Evolutionary conservation across 306 rosid genomes (phyloP), one percentile per base, ranked within the genome.

Genomic region (Inga oerstediana): DNA sequence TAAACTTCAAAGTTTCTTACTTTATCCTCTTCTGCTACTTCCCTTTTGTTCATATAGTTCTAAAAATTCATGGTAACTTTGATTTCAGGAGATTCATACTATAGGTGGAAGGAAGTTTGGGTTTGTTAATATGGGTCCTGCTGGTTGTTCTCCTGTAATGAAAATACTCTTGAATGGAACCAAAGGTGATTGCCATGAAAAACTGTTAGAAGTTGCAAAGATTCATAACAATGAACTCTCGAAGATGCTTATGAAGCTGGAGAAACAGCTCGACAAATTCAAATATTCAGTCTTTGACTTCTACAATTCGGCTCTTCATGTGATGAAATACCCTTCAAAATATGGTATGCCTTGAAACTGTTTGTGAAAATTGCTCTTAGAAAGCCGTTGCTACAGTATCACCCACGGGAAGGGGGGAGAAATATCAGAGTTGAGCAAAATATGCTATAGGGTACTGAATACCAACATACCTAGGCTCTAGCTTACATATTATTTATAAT

Each of bases 41-140:
- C 44, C 65, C 27, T 3, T 10, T 24, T 24, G 17, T 24, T 52
- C 32, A 52, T 4, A 10, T 1, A 14, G 45, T 65, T 35, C 8
- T 17, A 9, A 52, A 22, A 35, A 41, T 11, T 78, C 7, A 14
- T 13, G 0, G 12, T 69, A 8, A 15, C 37, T 56, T 66, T n/a
- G 27, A 86, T 74, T 66, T 30, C 27, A 86, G 92, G 93, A 82
- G 84, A 86, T 91, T 46, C 81, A 91, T 72, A 72, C 76, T 39
- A 19, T 49, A 35, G 92, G 93, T 17, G 92, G 91, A 75, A 91
- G 84, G 83, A 91, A 91, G 81, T 90, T 91, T 79, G 93, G 78
- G 19, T 75, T 88, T 30, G 3, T 77, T 22, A 87, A 59, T 19
- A 14, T 88, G 74, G 76, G 76, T 22, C 59, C 37, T 72, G 59